Evolutionary conservation across 176 grass and related monocot species (phyloP), one percentile per base, ranked within the genome.

Genomic region (Bromus sterilis): DNA sequence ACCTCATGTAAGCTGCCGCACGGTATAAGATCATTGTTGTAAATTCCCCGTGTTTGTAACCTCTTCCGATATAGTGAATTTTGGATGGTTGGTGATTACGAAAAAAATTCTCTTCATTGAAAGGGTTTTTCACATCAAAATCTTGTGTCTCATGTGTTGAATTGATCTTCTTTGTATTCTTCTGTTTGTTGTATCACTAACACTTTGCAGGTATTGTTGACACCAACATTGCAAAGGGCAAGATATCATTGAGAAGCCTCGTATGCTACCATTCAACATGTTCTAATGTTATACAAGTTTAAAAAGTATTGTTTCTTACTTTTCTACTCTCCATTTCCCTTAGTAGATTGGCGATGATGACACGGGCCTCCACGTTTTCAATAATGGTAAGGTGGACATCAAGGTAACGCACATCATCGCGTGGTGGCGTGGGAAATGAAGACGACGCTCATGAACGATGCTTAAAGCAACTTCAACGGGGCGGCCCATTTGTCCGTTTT

Each of bases 181-280:
- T n/a, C n/a, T n/a, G n/a, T n/a, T n/a, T n/a, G n/a, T n/a, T n/a
- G n/a, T n/a, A n/a, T n/a, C n/a, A n/a, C n/a, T n/a, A n/a, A n/a
- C n/a, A n/a, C 1, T 98, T 98, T 13, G 95, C 90, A 4, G 92
- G 95, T 1, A 93, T 80, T 4, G 86, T 98, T 5, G 92, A 98
- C 25, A 57, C 56, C 0, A 78, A 98, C 35, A 73, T 93, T 21
- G 57, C 80, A 0, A 63, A 77, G 12, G 86, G 87, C 18, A 92
- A 85, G 63, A 94, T 98, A 24, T 94, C 92, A 29, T 62, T 98
- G 3, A 85, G 92, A 44, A 91, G 35, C 46, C 81, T 98, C 88
- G 91, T 97, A 65, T 37, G 86, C 8, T 37, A 37, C 21, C 1
- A 56, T 7, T 58, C 31, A 42, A 28, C 14, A n/a, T n/a, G n/a